Evolutionary conservation across 225 moss, liverwort and hornwort genomes (phyloP).

Genomic region (Pleurozium schreberi): DNA sequence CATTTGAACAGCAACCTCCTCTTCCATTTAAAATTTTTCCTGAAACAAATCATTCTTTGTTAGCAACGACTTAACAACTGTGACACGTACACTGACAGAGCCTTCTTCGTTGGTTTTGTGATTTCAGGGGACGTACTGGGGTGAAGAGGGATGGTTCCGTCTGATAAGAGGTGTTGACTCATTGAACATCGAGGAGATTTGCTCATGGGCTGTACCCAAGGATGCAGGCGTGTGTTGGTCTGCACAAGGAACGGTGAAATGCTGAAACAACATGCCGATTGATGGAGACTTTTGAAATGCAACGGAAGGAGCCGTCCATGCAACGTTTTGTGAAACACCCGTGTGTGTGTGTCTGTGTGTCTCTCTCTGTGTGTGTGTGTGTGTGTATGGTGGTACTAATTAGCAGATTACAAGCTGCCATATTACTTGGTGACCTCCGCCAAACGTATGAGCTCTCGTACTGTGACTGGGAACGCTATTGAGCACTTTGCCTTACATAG

Average conservation of each 20-base stretch:
- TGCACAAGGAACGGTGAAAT: constrained; percentile 46
- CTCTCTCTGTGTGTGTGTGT: neutral
- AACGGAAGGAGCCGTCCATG: neutral
- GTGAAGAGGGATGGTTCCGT: constrained; percentile 82
- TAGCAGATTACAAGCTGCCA: neutral
- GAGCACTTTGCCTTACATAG: neutral
- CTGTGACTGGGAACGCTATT: neutral
- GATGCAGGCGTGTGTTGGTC: constrained; percentile 81
- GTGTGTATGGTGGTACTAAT: neutral
- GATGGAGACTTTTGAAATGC: neutral
- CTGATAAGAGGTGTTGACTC: constrained; percentile 71
- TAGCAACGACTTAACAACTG: neutral
- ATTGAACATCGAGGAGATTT: constrained; percentile 47
- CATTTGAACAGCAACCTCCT: neutral
- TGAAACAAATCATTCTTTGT: neutral
- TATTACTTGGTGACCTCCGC: neutral
- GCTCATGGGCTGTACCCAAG: constrained; percentile 81
- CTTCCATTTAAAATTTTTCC: neutral
- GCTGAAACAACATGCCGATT: constrained; percentile 1
- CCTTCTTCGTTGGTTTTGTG: neutral
- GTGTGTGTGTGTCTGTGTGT: too few species aligned
- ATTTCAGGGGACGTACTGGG: constrained; percentile 91
- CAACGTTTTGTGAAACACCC: neutral
- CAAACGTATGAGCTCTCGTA: neutral
- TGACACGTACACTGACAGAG: neutral